These are phyloP conservation scores for Phytophthora citricola DNA, from an alignment of 352 stramenopile species.

Conservation along the genomic window DNA sequence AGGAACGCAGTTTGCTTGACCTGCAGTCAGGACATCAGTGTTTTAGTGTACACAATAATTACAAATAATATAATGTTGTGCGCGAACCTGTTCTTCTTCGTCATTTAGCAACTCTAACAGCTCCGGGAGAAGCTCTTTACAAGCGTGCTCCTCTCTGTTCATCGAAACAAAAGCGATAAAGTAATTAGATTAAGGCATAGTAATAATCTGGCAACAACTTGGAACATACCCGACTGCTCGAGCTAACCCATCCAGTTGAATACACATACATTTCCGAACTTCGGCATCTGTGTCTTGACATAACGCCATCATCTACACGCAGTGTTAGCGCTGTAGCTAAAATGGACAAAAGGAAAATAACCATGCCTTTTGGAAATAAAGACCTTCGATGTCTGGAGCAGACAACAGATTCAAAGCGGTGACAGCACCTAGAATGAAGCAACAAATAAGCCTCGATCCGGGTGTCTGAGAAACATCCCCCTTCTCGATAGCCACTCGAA, in stretches of 20 bases:
- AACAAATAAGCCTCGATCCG: slow-evolving; percentile 82
- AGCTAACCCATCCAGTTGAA: slow-evolving; percentile 79
- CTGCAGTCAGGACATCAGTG: slow-evolving; percentile 25
- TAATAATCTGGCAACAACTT: too few species aligned
- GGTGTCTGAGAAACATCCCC: slow-evolving; percentile 82
- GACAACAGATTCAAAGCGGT: slow-evolving; percentile 75
- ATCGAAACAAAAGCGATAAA: background rate
- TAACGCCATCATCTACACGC: slow-evolving; percentile 77
- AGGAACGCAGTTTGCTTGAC: slow-evolving; percentile 84
- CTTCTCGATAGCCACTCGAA: slow-evolving; percentile 85
- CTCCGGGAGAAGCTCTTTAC: slow-evolving; percentile 71
- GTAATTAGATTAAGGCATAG: too few species aligned
- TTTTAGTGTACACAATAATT: background rate
- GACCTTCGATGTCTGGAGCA: slow-evolving; percentile 74
- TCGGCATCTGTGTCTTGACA: slow-evolving; percentile 88
- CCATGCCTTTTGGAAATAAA: slow-evolving; percentile 85
- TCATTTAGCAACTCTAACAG: slow-evolving; percentile 82
- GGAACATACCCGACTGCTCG: slow-evolving; percentile 66
- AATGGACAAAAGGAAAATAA: background rate
- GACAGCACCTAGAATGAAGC: slow-evolving; percentile 71
- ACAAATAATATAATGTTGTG: background rate
- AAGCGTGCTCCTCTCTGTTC: slow-evolving; percentile 66
- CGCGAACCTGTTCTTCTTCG: slow-evolving; percentile 72
- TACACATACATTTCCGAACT: slow-evolving; percentile 85
- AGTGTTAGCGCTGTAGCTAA: background rate